phyloP scores from a whole-genome alignment of 73 alveolate species.

The Paraurostyla sp. region DNA sequence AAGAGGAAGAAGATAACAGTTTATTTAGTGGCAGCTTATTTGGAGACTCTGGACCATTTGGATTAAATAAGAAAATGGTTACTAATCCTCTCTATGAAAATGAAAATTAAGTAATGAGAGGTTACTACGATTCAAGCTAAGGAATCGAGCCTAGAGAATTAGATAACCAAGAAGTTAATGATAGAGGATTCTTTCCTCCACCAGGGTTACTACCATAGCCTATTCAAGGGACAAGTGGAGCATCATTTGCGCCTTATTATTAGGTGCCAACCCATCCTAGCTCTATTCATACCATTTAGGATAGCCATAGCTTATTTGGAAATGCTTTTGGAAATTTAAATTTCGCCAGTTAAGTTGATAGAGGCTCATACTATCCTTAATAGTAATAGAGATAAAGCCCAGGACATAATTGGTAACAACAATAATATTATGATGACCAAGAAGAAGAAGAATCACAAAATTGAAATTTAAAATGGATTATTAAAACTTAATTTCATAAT shows the following conservation, averaged over 20 bases:
- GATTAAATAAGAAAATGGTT: neutral
- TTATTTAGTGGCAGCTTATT: slow-evolving; percentile 26
- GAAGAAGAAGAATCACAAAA: too few relatives aligned
- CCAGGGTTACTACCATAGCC: slow-evolving; percentile 24
- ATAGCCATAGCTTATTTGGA: neutral
- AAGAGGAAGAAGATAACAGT: neutral
- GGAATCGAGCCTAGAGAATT: neutral
- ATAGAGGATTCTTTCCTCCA: slow-evolving; percentile 28
- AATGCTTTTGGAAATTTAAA: slow-evolving; percentile 29
- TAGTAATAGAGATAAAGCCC: too few relatives aligned
- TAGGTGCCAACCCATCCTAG: neutral
- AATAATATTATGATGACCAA: too few relatives aligned
- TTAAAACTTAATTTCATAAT: too few relatives aligned
- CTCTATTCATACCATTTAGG: neutral
- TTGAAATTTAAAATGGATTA: too few relatives aligned
- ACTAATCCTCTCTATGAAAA: neutral
- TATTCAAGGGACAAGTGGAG: neutral
- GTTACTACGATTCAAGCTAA: neutral
- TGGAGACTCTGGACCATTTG: slow-evolving; percentile 19
- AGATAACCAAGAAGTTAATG: neutral
- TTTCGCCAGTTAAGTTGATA: too few relatives aligned
- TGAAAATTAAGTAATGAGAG: neutral
- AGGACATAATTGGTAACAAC: too few relatives aligned
- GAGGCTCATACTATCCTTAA: too few relatives aligned
- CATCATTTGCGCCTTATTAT: neutral